Evolutionary conservation across 1,139 yeast species (phyloP), one percentile per base, ranked within the genome.

Genomic region (Oligophagozyma castellii): DNA sequence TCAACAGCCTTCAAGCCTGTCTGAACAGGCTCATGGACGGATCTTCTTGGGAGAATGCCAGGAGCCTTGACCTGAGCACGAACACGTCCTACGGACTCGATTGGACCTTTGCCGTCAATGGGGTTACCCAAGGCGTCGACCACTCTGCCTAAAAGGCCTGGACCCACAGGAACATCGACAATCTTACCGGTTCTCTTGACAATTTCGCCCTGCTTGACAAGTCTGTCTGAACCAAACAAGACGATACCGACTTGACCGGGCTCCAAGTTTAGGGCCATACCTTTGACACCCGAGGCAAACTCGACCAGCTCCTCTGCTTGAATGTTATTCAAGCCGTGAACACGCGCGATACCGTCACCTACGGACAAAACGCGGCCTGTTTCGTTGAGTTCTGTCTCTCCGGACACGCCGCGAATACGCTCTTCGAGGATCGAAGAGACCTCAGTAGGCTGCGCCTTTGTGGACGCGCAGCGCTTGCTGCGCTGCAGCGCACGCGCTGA

Each of bases 311-410:
- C 99, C 71, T 89, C 98, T 59, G 98, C 98, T 74, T 89, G 96
- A 65, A 86, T 78, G 76, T 92, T 92, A 92, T 86, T 89, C 58
- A 92, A 73, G 67, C 99, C 99, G 69, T 81, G 89, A 57, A 89
- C 95, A 76, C 98, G 93, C 63, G 98, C 99, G 61, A 89, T 89
- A 86, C 99, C 99, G 67, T 92, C 99, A 77, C 96, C 96, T 59
- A 92, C 95, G 50, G 96, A 79, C 60, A 92, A 73, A 58, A 92
- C 98, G 68, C 94, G 84, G 65, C 99, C 99, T 61, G 98, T 92
- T 71, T 92, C 98, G 67, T 89, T 84, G 57, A 92, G 78, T 77
- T 83, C 76, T 54, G 95, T 84, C 66, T 86, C 96, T 55, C 83
- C 93, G 48, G 95, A 77, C 29, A 89, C 92, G 67, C 98, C 98